Percentiles rank a stretch among this genome's conserved stretches.
Evolutionary conservation across 2,329 filamentous ascomycete genomes (phyloP).

Genomic region (Colletotrichum kahawae): DNA sequence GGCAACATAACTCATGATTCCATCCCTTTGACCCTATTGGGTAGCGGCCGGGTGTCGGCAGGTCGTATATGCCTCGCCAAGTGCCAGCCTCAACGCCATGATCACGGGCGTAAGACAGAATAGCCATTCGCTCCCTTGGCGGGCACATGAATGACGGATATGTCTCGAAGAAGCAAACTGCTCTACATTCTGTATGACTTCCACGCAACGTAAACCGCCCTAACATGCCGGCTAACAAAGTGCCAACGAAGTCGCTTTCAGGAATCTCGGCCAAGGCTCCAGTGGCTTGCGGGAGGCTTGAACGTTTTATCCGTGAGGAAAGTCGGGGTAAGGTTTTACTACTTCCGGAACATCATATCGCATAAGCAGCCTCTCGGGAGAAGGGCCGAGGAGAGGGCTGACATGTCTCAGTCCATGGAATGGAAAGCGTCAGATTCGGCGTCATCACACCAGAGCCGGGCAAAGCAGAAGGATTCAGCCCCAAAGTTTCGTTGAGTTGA

Average conservation of each 20-base stretch:
- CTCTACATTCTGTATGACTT: neutral
- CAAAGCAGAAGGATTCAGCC: neutral
- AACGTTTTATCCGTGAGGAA: neutral
- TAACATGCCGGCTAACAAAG: neutral
- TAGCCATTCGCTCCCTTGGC: neutral
- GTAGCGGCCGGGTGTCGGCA: neutral
- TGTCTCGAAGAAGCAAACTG: neutral
- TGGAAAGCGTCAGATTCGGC: neutral
- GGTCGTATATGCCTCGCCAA: neutral
- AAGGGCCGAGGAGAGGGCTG: neutral
- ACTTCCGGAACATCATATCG: neutral
- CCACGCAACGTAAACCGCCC: neutral
- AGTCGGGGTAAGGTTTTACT: neutral
- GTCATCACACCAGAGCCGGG: neutral
- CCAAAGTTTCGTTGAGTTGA: too few relatives aligned
- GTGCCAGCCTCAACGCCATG: neutral
- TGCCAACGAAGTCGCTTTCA: neutral
- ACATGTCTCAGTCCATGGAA: neutral
- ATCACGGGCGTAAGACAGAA: neutral
- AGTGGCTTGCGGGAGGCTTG: neutral
- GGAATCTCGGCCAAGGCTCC: neutral
- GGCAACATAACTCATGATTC: neutral
- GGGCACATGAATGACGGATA: neutral
- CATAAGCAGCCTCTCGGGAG: neutral
- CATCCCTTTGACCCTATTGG: neutral